phyloP scores from a whole-genome alignment of 257 asterid genomes.

The Gardenia jasminoides region DNA sequence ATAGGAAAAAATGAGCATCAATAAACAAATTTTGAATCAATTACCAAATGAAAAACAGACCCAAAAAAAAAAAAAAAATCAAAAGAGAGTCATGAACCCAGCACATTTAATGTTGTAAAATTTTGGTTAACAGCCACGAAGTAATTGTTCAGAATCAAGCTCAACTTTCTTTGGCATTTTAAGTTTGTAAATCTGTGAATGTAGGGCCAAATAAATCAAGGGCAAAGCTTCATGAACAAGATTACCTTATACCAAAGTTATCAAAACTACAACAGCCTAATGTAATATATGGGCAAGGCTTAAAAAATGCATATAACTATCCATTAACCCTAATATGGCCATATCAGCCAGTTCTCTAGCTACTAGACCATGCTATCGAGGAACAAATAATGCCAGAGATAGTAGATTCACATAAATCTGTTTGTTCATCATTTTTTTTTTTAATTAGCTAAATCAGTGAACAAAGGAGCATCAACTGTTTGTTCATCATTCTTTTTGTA shows the following conservation, averaged over 20 bases:
- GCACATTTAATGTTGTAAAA: no score
- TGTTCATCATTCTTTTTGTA: not conserved
- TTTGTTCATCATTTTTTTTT: not conserved
- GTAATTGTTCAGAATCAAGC: not conserved
- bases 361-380: not conserved
- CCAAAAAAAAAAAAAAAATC: no score
- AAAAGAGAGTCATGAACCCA: not conserved
- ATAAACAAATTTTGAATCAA: not conserved
- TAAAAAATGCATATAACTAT: not conserved
- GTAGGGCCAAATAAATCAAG: not conserved
- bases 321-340: not conserved
- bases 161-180: not conserved
- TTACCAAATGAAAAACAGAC: no score
- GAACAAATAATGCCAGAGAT: not conserved
- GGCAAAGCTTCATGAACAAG: not conserved
- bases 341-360: not conserved
- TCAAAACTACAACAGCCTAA: not conserved
- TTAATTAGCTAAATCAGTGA: no score
- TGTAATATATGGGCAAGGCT: not conserved
- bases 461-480: not conserved
- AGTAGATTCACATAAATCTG: not conserved
- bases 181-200: not conserved
- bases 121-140: not conserved
- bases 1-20: constrained; percentile 5
- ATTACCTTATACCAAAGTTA: not conserved